Percentiles rank a stretch among this genome's conserved stretches.
phyloP scores from a whole-genome alignment of 768 basidiomycete genomes.

The Pisolithus microcarpus region DNA sequence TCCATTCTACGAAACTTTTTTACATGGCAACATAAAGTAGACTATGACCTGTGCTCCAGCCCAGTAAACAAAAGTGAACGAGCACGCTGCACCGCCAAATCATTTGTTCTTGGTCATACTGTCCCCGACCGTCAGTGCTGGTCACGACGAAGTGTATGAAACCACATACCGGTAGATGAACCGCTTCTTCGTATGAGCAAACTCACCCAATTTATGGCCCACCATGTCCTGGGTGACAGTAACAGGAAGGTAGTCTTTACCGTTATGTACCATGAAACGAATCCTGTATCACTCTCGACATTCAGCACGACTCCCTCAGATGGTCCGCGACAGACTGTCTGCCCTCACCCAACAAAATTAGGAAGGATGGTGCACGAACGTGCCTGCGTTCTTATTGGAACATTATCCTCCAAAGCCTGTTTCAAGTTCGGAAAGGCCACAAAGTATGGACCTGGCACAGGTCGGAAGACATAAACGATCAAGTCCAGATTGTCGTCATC shows the following conservation, averaged over 20 bases:
- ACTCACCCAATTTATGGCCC: constrained; percentile 96
- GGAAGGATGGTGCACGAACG: constrained; percentile 90
- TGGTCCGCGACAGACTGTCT: not conserved
- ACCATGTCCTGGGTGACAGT: constrained; percentile 95
- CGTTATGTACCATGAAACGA: constrained; percentile 91
- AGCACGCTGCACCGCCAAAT: not conserved
- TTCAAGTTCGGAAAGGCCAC: constrained; percentile 85
- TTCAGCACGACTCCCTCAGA: not conserved
- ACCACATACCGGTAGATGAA: constrained; percentile 76
- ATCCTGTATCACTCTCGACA: constrained; percentile 39
- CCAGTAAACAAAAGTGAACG: no score
- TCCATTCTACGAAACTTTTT: constrained; percentile 14
- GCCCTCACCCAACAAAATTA: constrained; percentile 85
- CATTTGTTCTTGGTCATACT: constrained; percentile 39
- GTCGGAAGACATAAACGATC: not conserved
- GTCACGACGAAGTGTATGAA: not conserved
- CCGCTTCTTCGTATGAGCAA: constrained; percentile 81
- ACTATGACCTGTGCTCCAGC: not conserved
- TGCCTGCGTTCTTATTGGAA: constrained; percentile 84
- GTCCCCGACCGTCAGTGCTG: not conserved
- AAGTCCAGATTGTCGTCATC: not conserved
- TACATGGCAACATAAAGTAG: not conserved
- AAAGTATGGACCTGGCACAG: constrained; percentile 77
- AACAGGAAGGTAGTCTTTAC: constrained; percentile 83
- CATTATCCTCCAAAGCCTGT: constrained; percentile 71